Evolutionary conservation across 2,329 filamentous ascomycete species (phyloP), one percentile per base, ranked within the genome.

Genomic region (Eutypella sp.): DNA sequence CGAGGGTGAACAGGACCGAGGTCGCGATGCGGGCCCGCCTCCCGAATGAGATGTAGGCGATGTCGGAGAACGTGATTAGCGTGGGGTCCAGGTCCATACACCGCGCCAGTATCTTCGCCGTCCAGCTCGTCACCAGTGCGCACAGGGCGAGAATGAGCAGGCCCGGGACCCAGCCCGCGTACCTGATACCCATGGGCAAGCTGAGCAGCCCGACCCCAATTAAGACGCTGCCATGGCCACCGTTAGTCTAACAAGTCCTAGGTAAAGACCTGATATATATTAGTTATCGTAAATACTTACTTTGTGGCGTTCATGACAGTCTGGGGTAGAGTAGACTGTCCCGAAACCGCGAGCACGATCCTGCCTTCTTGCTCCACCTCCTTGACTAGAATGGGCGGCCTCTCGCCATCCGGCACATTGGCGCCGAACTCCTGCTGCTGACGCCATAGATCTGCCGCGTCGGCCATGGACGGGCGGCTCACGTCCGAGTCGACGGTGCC

Each of bases 301-400:
- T 96, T 96, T 63, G 92, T 92, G 3, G 89, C 95, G 68, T 99
- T 99, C 74, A 97, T 95, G 51, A 96, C 79, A 6, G 92, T 97
- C 70, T 97, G 92, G 0, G 90, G 90, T 15, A 97, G 75, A 1
- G 92, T 99, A n/a, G 89, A 95, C 69, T 95, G 90, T 33, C 92
- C 92, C 50, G 95, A 86, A 2, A 96, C 84, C 2, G 92, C 79
- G 56, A 92, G 79, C 46, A 96, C 81, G 40, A 92, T 79, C 60
- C 85, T 89, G 36, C 93, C 89, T 54, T 93, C 89, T 57, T 93
- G 87, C 62, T 95, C 87, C 11, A 96, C 79, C 65, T 91, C 87
- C 69, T 90, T 92, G 44, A 96, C 84, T n/a, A 96, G 70, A 45
- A 96, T 76, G 2, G 89, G 87, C 54, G 87, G 82, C 25, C 78